Evolutionary conservation across 2,329 filamentous ascomycete species (phyloP).

Genomic region (Aspergillus brasiliensis): DNA sequence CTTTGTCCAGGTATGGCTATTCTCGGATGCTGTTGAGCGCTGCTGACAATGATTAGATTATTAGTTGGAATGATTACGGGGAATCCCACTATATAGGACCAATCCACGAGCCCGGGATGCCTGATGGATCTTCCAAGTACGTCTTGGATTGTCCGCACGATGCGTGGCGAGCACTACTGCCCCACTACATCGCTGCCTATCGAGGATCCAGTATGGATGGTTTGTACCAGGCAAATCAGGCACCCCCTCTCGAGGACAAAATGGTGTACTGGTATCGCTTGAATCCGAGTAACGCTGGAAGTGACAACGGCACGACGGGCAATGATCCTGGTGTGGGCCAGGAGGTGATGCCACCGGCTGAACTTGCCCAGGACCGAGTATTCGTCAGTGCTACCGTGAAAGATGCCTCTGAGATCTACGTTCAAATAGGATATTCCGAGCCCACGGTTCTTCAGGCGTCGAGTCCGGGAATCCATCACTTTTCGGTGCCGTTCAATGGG

Average conservation of each 20-base stretch:
- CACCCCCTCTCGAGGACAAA: constrained; percentile 27
- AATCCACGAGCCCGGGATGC: constrained; percentile 51
- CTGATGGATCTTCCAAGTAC: constrained; percentile 45
- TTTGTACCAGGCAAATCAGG: constrained; percentile 27
- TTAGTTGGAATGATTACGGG: constrained; percentile 64
- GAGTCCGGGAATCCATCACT: constrained; percentile 32
- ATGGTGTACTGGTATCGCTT: constrained; percentile 39
- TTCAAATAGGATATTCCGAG: constrained; percentile 30
- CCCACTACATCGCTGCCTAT: constrained; percentile 41
- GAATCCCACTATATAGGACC: constrained; percentile 62
- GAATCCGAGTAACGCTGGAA: constrained; percentile 35
- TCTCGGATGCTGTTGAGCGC: neutral
- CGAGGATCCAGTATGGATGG: constrained; percentile 18
- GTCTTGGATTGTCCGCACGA: constrained; percentile 29
- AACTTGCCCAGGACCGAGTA: constrained; percentile 36
- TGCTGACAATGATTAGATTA: constrained; percentile 43
- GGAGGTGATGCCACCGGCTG: constrained; percentile 24
- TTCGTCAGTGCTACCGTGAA: constrained; percentile 32
- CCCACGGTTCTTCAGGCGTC: constrained; percentile 26
- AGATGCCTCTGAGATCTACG: constrained; percentile 29
- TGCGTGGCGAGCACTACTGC: constrained; percentile 33
- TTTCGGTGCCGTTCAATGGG: constrained; percentile 35
- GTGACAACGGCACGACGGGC: constrained; percentile 35
- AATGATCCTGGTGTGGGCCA: constrained; percentile 36
- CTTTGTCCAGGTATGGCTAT: constrained; percentile 45